Conservation (phyloP, 2,329 filamentous ascomycete species). For the Xylaria digitata region DNA sequence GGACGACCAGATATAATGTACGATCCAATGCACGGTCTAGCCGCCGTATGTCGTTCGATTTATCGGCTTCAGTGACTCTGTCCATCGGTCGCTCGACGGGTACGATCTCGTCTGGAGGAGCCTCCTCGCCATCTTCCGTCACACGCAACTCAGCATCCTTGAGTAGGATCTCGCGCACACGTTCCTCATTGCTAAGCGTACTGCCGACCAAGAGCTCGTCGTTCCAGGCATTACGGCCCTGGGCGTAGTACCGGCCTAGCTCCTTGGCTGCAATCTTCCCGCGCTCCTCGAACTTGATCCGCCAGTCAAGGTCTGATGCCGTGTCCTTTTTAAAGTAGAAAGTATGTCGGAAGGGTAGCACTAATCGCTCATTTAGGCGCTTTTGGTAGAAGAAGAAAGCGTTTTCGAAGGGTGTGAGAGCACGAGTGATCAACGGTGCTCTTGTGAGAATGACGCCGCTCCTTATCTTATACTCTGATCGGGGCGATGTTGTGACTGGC, state of each 20-base stretch:
- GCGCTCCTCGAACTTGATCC: constrained; percentile 82
- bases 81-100: constrained; percentile 76
- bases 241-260: constrained; percentile 83
- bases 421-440: constrained; percentile 85
- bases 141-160: constrained; percentile 77
- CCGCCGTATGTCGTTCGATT: constrained; percentile 77
- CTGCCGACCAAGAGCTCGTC: constrained; percentile 88
- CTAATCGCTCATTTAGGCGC: constrained; percentile 91
- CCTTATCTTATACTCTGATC: constrained; percentile 61
- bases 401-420: constrained; percentile 88
- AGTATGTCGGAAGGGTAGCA: constrained; percentile 85
- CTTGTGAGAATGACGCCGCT: constrained; percentile 86
- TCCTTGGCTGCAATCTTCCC: constrained; percentile 80
- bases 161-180: constrained; percentile 75
- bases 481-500: constrained; percentile 45
- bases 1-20: constrained; percentile 89
- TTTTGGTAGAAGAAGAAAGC: constrained; percentile 98
- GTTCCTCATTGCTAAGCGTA: constrained; percentile 70
- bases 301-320: constrained; percentile 87
- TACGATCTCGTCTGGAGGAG: constrained; percentile 68
- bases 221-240: constrained; percentile 80
- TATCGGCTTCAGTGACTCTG: constrained; percentile 82
- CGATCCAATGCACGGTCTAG: constrained; percentile 82
- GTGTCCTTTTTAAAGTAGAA: constrained; percentile 97
- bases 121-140: constrained; percentile 69